Percentiles rank a stretch among this genome's conserved stretches.
Evolutionary conservation across 768 basidiomycete genomes (phyloP).

Genomic region (Suillus tomentosus): DNA sequence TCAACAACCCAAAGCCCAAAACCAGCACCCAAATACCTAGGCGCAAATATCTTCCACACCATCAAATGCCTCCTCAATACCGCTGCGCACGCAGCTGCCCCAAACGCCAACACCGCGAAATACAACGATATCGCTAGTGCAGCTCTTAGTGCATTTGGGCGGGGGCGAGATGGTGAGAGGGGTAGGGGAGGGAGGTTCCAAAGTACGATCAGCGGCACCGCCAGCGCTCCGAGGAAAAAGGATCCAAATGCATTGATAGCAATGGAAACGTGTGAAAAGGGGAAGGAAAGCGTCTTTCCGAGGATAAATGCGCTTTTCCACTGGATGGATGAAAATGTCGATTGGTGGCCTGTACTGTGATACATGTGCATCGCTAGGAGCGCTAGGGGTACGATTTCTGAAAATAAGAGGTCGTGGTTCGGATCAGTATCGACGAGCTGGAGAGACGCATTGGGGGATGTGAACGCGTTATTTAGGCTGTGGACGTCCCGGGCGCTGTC

Average conservation of each 20-base stretch:
- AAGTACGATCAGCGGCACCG: conserved; percentile 26
- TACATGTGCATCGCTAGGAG: conserved; percentile 78
- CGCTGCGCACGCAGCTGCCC: conserved; percentile 72
- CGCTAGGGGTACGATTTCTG: conserved; percentile 72
- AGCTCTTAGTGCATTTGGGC: conserved; percentile 47
- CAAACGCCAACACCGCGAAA: conserved; percentile 62
- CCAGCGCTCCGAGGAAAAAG: background rate
- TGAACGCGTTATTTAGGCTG: conserved; percentile 53
- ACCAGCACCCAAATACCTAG: conserved; percentile 85
- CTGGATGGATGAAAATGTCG: conserved; percentile 85
- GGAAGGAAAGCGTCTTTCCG: conserved; percentile 65
- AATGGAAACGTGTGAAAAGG: conserved; percentile 74
- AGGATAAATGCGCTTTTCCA: conserved; percentile 96
- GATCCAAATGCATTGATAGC: conserved; percentile 73
- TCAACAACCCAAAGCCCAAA: conserved; percentile 71
- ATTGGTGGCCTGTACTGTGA: conserved; percentile 91
- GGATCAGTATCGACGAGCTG: conserved; percentile 31
- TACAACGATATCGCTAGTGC: conserved; percentile 71
- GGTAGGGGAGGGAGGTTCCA: conserved; percentile 81
- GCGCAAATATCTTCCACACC: conserved; percentile 99
- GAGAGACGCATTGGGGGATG: conserved; percentile 48
- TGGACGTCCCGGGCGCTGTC: conserved; percentile 80
- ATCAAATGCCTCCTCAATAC: conserved; percentile 83
- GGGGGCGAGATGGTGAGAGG: conserved; percentile 12
- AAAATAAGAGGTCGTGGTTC: conserved; percentile 50